Conservation (phyloP, 2,329 filamentous ascomycete genomes). For the Cladorrhinum sp. region DNA sequence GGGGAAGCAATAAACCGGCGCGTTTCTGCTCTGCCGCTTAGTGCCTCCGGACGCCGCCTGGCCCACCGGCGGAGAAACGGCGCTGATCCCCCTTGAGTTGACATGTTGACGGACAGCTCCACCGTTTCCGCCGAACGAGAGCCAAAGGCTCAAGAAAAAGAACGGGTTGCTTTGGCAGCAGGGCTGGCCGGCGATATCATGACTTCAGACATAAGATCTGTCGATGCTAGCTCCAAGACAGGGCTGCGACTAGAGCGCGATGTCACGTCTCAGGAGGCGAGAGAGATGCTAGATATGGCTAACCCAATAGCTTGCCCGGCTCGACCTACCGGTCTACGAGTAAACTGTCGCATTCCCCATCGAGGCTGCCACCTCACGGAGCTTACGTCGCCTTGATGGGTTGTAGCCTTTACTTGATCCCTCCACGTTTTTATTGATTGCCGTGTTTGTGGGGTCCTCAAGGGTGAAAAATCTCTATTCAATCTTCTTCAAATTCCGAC, state of each 20-base stretch:
- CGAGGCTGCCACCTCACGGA: not conserved
- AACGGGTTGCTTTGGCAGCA: not conserved
- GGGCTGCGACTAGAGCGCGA: conserved; percentile 1
- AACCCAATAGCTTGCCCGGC: not conserved
- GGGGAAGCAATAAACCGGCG: not conserved
- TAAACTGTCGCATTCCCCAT: conserved; percentile 8
- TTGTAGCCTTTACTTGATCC: not conserved
- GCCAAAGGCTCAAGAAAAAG: not conserved
- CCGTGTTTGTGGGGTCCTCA: conserved; percentile 1
- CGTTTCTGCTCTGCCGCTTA: not conserved
- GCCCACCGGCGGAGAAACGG: not conserved
- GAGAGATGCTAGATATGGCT: not conserved
- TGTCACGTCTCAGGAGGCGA: not conserved
- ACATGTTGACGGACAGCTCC: not conserved
- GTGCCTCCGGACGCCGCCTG: not conserved
- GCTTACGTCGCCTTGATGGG: not conserved
- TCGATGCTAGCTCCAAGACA: conserved; percentile 7
- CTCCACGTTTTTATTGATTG: not conserved
- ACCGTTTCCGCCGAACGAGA: not conserved
- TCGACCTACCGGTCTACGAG: conserved; percentile 4
- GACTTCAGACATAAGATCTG: not conserved
- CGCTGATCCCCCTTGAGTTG: not conserved
- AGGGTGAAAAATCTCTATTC: not conserved
- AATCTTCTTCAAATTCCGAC: not conserved
- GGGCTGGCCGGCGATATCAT: not conserved